These are phyloP conservation scores for Trichosporon sp. DNA, from an alignment of 1,284 basidiomycete species.

Conservation along the genomic window DNA sequence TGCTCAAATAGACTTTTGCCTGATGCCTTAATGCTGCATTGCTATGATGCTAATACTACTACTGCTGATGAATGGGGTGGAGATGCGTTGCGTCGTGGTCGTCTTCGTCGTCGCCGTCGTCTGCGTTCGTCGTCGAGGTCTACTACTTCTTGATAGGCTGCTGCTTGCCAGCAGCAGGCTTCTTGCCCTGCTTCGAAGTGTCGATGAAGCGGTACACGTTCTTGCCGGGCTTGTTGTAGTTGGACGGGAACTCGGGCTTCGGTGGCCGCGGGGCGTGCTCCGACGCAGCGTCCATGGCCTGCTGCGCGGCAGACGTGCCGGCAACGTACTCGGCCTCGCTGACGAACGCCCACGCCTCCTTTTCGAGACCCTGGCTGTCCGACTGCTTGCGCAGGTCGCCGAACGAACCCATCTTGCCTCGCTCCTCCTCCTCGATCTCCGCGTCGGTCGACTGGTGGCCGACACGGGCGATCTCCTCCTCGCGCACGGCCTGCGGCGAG, in stretches of 20 bases:
- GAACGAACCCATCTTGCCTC: conserved; percentile 34
- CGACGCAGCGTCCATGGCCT: not conserved
- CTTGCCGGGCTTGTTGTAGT: conserved; percentile 6
- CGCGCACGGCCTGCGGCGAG: conserved; percentile 1
- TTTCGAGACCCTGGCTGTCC: conserved; percentile 24
- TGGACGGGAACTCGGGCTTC: not conserved
- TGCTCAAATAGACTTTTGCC: not conserved
- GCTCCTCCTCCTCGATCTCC: conserved; percentile 40
- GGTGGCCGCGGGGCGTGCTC: not conserved
- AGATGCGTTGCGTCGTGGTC: not conserved
- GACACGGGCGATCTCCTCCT: conserved; percentile 19
- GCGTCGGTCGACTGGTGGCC: conserved; percentile 29
- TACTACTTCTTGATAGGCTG: conserved; percentile 1
- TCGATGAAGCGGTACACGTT: conserved; percentile 20
- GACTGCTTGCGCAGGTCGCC: conserved; percentile 16
- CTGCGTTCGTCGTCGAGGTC: not conserved
- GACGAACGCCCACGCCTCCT: conserved; percentile 42
- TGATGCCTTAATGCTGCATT: conserved; percentile 6
- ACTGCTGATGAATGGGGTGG: not conserved
- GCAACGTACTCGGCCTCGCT: conserved; percentile 24
- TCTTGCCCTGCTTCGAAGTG: conserved; percentile 11
- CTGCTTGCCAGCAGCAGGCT: not conserved
- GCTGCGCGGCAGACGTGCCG: not conserved
- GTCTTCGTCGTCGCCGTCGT: too few relatives aligned
- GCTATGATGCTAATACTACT: not conserved